phyloP scores from a whole-genome alignment of 306 rosid species.

The Prunus mume region DNA sequence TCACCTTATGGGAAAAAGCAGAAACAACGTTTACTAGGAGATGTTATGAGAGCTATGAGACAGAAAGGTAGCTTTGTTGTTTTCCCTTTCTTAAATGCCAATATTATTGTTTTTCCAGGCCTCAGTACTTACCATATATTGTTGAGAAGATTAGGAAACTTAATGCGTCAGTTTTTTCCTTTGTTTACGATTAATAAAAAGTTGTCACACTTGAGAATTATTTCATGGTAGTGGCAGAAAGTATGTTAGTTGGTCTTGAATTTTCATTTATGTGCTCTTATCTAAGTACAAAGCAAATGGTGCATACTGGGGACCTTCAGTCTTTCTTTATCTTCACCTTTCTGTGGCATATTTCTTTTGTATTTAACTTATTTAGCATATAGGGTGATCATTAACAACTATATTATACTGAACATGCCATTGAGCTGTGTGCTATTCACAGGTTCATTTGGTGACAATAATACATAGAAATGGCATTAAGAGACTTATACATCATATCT shows the following conservation, averaged over 20 bases:
- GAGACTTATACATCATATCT: background rate
- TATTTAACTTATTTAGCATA: background rate
- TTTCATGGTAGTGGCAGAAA: background rate
- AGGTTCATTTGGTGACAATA: background rate
- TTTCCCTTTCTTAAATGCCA: background rate
- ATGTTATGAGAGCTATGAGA: conserved; percentile 51
- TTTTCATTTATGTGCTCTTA: background rate
- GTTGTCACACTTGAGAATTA: background rate
- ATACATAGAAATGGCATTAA: background rate
- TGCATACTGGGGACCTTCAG: background rate
- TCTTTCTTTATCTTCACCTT: background rate
- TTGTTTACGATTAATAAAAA: background rate
- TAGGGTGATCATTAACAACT: background rate
- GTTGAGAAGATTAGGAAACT: background rate
- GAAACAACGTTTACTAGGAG: conserved; percentile 46
- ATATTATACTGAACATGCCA: background rate
- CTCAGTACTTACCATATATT: background rate
- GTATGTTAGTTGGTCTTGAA: background rate
- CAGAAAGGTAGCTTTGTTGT: conserved; percentile 45
- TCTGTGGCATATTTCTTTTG: background rate
- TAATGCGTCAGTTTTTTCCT: background rate
- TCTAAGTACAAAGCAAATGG: background rate
- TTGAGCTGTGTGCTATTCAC: background rate
- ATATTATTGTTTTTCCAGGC: background rate
- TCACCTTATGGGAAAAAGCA: conserved; percentile 62